Evolutionary conservation across 2,329 filamentous ascomycete genomes (phyloP), one percentile per base, ranked within the genome.

Genomic region (Penicillium sp.): DNA sequence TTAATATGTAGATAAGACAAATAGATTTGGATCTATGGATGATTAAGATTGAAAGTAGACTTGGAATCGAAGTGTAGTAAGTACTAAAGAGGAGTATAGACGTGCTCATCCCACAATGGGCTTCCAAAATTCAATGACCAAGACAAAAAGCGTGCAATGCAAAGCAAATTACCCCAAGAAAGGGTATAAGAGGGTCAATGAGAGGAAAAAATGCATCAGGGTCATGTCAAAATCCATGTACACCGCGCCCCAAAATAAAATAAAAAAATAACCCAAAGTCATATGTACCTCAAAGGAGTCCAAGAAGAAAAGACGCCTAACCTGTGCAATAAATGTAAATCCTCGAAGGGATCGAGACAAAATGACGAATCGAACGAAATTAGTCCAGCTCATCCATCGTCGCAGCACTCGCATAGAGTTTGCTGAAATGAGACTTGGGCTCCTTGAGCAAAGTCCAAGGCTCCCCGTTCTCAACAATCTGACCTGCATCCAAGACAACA

Each of bases 371-470:
- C 32, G 38, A 40, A 11, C 3, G 27, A 36, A 5, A 44, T 49
- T 49, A 64, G 21, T 62, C 54, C 21, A 49, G 45, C n/a, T 67
- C 66, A 27, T 68, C 66, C 6, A 50, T 58, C 16, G 45, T 49
- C 45, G 55, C 52, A 4, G 57, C 54, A 32, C 64, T 68, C 4
- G 66, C 62, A 55, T 73, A 77, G 39, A 72, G 56, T 51, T 63
- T 67, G 55, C 65, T 68, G 46, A 76, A 76, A 31, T 69, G 64
- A 22, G 74, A 75, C 52, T 70, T 64, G 13, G 64, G 60, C 4
- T 63, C 65, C 0, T 61, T 59, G 3, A 77, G 81, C 16, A 73
- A 57, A 4, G 58, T 59, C 54, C 69, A 68, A 0, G 75, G 72
- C 41, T 69, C 69, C 11, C 72, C 72, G 14, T 58, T 69, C 51